Percentiles rank a stretch among this genome's conserved stretches.
Evolutionary conservation across 768 basidiomycete species (phyloP).

Genomic region (Boletus sp.): DNA sequence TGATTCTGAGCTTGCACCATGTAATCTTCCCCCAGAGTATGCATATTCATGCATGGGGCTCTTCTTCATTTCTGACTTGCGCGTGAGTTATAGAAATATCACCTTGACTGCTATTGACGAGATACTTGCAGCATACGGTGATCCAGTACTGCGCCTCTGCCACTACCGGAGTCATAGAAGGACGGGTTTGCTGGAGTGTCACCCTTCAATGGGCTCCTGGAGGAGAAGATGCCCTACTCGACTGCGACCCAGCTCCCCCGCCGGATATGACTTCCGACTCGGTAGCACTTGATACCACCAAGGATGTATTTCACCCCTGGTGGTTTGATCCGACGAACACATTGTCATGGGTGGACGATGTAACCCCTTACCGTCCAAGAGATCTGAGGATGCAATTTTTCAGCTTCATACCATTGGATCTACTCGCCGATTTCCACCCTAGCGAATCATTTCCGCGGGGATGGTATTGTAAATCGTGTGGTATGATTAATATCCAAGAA

Average conservation of each 20-base stretch:
- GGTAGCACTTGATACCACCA: background rate
- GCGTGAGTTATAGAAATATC: slow-evolving; percentile 27
- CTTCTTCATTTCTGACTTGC: slow-evolving; percentile 41
- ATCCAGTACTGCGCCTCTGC: background rate
- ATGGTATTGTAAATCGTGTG: slow-evolving; percentile 49
- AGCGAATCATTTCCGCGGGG: slow-evolving; percentile 40
- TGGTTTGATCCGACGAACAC: slow-evolving; percentile 19
- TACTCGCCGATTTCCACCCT: slow-evolving; percentile 29
- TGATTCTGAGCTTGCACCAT: slow-evolving; percentile 25
- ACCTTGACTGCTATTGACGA: background rate
- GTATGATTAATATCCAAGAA: slow-evolving; percentile 45
- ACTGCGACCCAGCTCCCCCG: background rate
- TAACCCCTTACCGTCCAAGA: slow-evolving; percentile 19
- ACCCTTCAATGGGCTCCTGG: slow-evolving; percentile 48
- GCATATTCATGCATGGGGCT: slow-evolving; percentile 45
- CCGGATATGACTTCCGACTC: background rate
- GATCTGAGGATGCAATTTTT: slow-evolving; percentile 26
- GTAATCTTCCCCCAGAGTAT: slow-evolving; percentile 34
- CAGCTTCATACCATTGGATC: slow-evolving; percentile 30
- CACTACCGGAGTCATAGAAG: slow-evolving; percentile 12
- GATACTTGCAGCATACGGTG: slow-evolving; percentile 16
- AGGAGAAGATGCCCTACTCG: slow-evolving; percentile 41
- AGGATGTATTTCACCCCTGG: slow-evolving; percentile 15
- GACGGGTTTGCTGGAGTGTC: slow-evolving; percentile 44
- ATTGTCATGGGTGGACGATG: background rate